These are phyloP conservation scores for Xylaria arbuscula DNA, from an alignment of 2,329 filamentous ascomycete genomes.

Conservation along the genomic window DNA sequence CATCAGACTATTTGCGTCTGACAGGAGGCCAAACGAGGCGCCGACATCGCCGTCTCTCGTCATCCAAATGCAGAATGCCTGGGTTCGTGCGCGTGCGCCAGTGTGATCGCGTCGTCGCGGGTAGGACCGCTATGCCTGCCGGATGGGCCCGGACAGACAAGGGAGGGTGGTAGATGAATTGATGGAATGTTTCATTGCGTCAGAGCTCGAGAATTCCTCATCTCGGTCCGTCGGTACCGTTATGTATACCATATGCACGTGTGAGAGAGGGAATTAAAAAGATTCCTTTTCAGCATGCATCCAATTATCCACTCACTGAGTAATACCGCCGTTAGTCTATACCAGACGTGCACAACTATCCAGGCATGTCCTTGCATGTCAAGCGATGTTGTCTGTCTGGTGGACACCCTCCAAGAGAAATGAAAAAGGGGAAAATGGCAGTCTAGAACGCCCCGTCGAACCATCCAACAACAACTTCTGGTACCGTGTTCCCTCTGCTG, in stretches of 20 bases:
- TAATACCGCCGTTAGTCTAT: neutral
- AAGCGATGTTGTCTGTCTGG: slow-evolving; percentile 8
- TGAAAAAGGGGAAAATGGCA: slow-evolving; percentile 17
- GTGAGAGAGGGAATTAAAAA: neutral
- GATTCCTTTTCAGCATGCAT: neutral
- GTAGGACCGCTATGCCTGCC: slow-evolving; percentile 14
- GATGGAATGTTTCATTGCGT: slow-evolving; percentile 23
- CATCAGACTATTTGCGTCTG: slow-evolving; percentile 29
- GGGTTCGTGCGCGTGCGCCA: slow-evolving; percentile 7
- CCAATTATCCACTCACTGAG: neutral
- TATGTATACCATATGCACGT: slow-evolving; percentile 18
- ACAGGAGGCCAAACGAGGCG: slow-evolving; percentile 15
- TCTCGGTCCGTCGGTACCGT: slow-evolving; percentile 26
- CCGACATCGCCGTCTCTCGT: slow-evolving; percentile 19
- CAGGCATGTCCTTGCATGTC: slow-evolving; percentile 17
- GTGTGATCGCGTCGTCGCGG: slow-evolving; percentile 9
- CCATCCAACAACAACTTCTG: slow-evolving; percentile 18
- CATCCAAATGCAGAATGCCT: slow-evolving; percentile 4
- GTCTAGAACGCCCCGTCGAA: slow-evolving; percentile 29
- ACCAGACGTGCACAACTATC: neutral
- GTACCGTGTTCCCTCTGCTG: slow-evolving; percentile 24
- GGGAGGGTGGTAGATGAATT: slow-evolving; percentile 9
- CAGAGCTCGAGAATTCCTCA: slow-evolving; percentile 12
- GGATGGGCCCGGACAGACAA: slow-evolving; percentile 4
- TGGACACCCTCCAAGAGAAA: slow-evolving; percentile 3